Percentiles rank a stretch among this genome's conserved stretches.
These are phyloP conservation scores for Pascua sp. DNA, from an alignment of 1,284 basidiomycete species.

Conservation along the genomic window DNA sequence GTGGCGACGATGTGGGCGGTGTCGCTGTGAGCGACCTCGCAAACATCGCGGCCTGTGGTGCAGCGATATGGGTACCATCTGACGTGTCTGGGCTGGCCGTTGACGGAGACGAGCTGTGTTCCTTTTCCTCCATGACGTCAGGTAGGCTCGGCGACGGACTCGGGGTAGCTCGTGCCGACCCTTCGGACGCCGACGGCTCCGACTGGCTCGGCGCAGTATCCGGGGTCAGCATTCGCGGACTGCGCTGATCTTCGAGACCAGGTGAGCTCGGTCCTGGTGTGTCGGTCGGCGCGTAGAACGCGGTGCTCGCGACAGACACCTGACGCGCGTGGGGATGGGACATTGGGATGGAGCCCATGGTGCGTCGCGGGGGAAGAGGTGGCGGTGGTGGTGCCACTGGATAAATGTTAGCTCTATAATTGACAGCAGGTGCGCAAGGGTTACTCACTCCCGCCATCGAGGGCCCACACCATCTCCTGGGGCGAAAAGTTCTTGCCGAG, in stretches of 20 bases:
- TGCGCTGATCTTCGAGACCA: too few species aligned
- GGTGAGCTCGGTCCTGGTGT: too few species aligned
- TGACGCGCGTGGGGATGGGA: slow-evolving; percentile 47
- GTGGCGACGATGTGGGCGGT: too few species aligned
- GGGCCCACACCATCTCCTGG: slow-evolving; percentile 46
- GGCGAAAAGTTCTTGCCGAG: slow-evolving; percentile 41
- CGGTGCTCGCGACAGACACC: slow-evolving; percentile 27
- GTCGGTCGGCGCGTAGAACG: background rate
- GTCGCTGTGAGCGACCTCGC: too few species aligned
- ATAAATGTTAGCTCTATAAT: background rate
- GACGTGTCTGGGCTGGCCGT: slow-evolving; percentile 1
- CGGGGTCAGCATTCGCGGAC: background rate
- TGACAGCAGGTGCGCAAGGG: slow-evolving; percentile 5
- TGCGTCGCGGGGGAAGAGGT: slow-evolving; percentile 30
- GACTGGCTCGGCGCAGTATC: background rate
- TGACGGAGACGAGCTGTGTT: background rate
- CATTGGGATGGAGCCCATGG: slow-evolving; percentile 24
- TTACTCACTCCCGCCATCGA: slow-evolving; percentile 27
- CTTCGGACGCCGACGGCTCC: background rate
- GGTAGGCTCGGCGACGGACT: slow-evolving; percentile 12
- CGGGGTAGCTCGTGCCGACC: slow-evolving; percentile 1
- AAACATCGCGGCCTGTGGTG: too few species aligned
- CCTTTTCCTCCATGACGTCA: slow-evolving; percentile 12
- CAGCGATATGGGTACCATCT: background rate
- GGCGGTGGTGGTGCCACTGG: slow-evolving; percentile 12